These are phyloP conservation scores for Neurospora crassa DNA, from an alignment of 2,329 filamentous ascomycete species.

Conservation along the genomic window DNA sequence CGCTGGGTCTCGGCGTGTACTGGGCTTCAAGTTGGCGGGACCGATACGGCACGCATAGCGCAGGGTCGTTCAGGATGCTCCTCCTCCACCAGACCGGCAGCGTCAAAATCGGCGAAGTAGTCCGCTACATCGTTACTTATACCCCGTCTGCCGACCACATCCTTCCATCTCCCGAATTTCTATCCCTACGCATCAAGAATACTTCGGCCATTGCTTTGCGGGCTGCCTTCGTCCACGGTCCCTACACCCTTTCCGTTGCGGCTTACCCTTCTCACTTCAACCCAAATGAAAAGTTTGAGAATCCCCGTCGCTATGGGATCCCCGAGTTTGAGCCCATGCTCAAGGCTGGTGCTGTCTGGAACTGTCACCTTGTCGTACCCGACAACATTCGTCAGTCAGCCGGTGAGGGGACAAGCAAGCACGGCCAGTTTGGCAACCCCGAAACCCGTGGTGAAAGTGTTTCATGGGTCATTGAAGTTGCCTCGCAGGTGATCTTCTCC, in stretches of 20 bases:
- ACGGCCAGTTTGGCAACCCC: slow-evolving; percentile 36
- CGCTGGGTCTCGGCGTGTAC: background rate
- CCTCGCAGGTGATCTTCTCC: slow-evolving; percentile 92
- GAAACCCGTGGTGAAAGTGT: slow-evolving; percentile 46
- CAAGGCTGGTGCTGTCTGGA: slow-evolving; percentile 86
- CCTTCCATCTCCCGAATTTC: slow-evolving; percentile 68
- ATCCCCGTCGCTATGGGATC: slow-evolving; percentile 60
- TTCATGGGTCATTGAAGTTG: slow-evolving; percentile 84
- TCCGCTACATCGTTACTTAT: slow-evolving; percentile 88
- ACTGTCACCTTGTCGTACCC: slow-evolving; percentile 69
- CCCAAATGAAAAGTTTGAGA: slow-evolving; percentile 67
- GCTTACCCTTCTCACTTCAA: slow-evolving; percentile 78
- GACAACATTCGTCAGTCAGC: slow-evolving; percentile 63
- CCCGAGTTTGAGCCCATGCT: slow-evolving; percentile 95
- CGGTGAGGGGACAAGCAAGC: slow-evolving; percentile 39
- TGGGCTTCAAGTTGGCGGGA: background rate
- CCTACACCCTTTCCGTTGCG: slow-evolving; percentile 81
- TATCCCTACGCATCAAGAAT: slow-evolving; percentile 86
- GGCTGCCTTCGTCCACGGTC: slow-evolving; percentile 92
- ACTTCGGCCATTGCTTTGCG: slow-evolving; percentile 82
- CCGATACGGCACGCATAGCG: background rate
- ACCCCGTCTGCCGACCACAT: slow-evolving; percentile 83
- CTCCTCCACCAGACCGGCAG: slow-evolving; percentile 83
- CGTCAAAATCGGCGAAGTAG: slow-evolving; percentile 89
- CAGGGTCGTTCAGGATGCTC: slow-evolving; percentile 51